Evolutionary conservation across 2,329 filamentous ascomycete genomes (phyloP).

Genomic region (Lachnellula suecica): DNA sequence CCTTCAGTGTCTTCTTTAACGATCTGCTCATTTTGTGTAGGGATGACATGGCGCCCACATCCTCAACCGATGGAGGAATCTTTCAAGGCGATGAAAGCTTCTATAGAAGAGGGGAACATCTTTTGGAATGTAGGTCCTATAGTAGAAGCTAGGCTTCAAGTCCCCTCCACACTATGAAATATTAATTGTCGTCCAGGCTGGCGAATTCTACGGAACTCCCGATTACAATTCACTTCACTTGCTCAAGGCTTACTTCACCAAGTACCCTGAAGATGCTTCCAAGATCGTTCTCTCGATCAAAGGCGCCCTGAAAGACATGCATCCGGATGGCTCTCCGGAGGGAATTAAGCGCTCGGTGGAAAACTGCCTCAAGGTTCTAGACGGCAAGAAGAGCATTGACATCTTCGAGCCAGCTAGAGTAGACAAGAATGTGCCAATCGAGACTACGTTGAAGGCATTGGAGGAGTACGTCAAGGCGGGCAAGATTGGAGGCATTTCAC

Average conservation of each 20-base stretch:
- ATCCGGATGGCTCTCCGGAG: constrained; percentile 51
- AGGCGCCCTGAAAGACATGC: constrained; percentile 45
- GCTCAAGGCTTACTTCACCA: constrained; percentile 60
- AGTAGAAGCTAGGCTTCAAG: not conserved
- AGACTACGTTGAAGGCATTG: constrained; percentile 34
- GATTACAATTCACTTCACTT: constrained; percentile 59
- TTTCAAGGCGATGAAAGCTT: constrained; percentile 54
- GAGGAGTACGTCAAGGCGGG: constrained; percentile 41
- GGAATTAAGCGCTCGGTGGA: constrained; percentile 58
- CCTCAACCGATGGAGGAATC: constrained; percentile 44
- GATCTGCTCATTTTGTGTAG: constrained; percentile 14
- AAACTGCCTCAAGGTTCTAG: constrained; percentile 49
- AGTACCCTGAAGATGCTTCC: constrained; percentile 62
- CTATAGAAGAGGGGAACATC: constrained; percentile 43
- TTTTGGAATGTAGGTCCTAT: constrained; percentile 47
- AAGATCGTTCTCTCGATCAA: constrained; percentile 64
- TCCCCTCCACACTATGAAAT: not conserved
- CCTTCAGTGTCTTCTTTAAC: not conserved
- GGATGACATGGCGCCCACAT: constrained; percentile 33
- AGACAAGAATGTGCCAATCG: constrained; percentile 43
- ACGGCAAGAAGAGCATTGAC: constrained; percentile 50
- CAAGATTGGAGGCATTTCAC: constrained; percentile 43
- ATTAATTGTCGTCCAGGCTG: constrained; percentile 41
- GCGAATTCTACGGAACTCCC: constrained; percentile 62
- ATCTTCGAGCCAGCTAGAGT: constrained; percentile 51